Evolutionary conservation across 345 rosid species (phyloP), one percentile per base, ranked within the genome.

Genomic region (Excoecaria cochinchinensis): DNA sequence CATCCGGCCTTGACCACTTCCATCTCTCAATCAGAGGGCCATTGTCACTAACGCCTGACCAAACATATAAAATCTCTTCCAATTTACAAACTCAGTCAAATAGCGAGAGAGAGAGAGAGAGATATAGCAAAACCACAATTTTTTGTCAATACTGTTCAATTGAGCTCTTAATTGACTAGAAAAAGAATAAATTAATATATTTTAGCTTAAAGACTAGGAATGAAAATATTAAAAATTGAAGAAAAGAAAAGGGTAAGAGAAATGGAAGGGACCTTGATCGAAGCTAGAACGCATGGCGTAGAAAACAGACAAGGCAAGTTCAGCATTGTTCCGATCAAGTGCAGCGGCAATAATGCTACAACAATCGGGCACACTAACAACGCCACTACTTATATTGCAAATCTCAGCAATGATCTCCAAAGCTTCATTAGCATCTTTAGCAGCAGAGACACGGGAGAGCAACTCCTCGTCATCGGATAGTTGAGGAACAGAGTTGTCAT

Each of bases 1-100:
- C 92, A 81, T 95, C 90, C 9, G 99, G 97, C 80, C 97, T 86
- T 57, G 97, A 85, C 99, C 99, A 95, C 83, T 82, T 93, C 96
- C 94, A 93, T 83, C 89, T 84, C 61, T 86, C 86, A 39, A 88
- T 80, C 67, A 62, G 65, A 70, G 77, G 67, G 42, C 78, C 91
- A 78, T 77, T 85, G 73, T 92, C 96, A 83, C 86, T 73, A 6
- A 46, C 87, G 81, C 86, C 95, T 90, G 47, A 31, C 4, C 38
- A 17, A 15, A 40, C 5, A 53, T 5, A 72, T 10, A 21, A 31
- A 42, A 5, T 1, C 5, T 16, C n/a, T 15, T 24, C 38, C 53
- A 10, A 25, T 63, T 65, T 39, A 47, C 36, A 46, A 74, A 5
- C 70, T 4, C 11, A 53, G 8, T 55, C 53, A 16, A 13, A 40